Evolutionary conservation across 371 early-diverging fungal genomes (phyloP).

Genomic region (Mucor irregularis): DNA sequence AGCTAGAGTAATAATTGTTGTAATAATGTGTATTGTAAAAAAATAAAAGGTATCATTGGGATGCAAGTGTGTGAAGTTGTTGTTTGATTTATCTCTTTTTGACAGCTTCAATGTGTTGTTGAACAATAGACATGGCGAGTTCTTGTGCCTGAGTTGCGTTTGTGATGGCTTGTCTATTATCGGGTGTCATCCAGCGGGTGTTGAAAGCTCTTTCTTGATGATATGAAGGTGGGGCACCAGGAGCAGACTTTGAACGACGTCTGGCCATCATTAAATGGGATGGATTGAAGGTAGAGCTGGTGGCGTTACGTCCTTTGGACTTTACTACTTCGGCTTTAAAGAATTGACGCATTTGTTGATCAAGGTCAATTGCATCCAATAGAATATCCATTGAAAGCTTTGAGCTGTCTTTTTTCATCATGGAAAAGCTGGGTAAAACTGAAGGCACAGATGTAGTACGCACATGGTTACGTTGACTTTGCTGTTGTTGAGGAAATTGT

Average conservation of each 20-base stretch:
- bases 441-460: conserved; percentile 42
- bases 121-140: conserved; percentile 27
- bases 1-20: too few species aligned
- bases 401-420: background rate
- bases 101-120: conserved; percentile 26
- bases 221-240: conserved; percentile 38
- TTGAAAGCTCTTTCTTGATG: conserved; percentile 24
- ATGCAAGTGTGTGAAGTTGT: too few species aligned
- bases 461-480: conserved; percentile 21
- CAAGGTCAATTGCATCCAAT: conserved; percentile 49
- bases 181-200: conserved; percentile 17
- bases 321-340: conserved; percentile 43
- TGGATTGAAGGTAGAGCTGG: conserved; percentile 5
- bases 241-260: conserved; percentile 45
- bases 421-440: conserved; percentile 36
- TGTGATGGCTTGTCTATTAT: conserved; percentile 15
- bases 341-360: conserved; percentile 44
- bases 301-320: conserved; percentile 17
- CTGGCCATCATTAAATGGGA: conserved; percentile 18
- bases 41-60: background rate
- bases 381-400: conserved; percentile 39
- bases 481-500: background rate
- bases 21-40: background rate
- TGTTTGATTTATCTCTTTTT: conserved; percentile 27
- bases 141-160: conserved; percentile 20